These are phyloP conservation scores for Yarrowia sp. DNA, from an alignment of 805 yeast species.

Conservation along the genomic window DNA sequence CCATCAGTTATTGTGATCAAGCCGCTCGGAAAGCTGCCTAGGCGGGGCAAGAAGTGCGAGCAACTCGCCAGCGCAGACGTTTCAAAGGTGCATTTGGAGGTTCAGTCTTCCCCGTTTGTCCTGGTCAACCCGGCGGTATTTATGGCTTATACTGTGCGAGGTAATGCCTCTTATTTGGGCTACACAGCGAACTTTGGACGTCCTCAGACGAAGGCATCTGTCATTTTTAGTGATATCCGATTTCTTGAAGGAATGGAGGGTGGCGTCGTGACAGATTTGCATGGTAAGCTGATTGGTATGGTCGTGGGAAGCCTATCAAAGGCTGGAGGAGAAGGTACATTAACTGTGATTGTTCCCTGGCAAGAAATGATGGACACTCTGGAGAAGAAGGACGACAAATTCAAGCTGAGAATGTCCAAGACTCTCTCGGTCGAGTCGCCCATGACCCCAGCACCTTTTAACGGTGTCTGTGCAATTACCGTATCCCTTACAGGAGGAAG, in stretches of 20 bases:
- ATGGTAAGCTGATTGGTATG: conserved; percentile 32
- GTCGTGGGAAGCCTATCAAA: conserved; percentile 35
- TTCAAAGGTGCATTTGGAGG: conserved; percentile 22
- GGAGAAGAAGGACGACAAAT: not conserved
- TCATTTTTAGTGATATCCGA: conserved; percentile 35
- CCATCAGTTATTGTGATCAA: conserved; percentile 5
- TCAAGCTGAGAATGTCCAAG: not conserved
- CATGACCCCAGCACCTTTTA: not conserved
- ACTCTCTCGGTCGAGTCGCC: conserved; percentile 6
- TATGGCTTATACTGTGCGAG: conserved; percentile 34
- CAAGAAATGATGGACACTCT: conserved; percentile 26
- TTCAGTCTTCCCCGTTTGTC: conserved; percentile 38
- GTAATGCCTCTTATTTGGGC: conserved; percentile 32
- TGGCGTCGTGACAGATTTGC: conserved; percentile 30
- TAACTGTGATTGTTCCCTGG: conserved; percentile 37
- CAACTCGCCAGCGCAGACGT: conserved; percentile 11
- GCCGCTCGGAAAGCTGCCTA: not conserved
- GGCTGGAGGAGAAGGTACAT: conserved; percentile 36
- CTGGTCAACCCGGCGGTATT: conserved; percentile 38
- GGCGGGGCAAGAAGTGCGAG: not conserved
- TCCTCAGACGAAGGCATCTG: conserved; percentile 20
- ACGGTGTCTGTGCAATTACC: conserved; percentile 11
- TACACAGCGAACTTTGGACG: conserved; percentile 23
- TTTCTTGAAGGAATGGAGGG: conserved; percentile 41
- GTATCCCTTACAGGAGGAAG: conserved; percentile 29